Evolutionary conservation across 1,284 basidiomycete genomes (phyloP).

Genomic region (Puccinia sorghi): DNA sequence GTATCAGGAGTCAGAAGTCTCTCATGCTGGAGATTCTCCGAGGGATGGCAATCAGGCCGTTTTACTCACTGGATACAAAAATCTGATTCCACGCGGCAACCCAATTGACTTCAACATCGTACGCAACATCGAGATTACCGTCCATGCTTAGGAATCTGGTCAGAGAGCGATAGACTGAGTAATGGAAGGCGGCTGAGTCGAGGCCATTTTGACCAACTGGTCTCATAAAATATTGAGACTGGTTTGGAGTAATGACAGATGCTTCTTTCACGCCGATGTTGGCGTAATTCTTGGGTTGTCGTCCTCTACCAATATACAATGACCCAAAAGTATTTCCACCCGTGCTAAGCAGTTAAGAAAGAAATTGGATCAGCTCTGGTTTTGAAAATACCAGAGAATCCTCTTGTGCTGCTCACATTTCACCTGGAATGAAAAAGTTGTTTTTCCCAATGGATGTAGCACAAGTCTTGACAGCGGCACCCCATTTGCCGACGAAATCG

Average conservation of each 20-base stretch:
- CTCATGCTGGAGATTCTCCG: background rate
- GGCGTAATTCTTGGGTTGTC: conserved; percentile 69
- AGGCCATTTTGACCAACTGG: conserved; percentile 66
- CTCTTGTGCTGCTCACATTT: conserved; percentile 62
- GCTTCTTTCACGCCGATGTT: conserved; percentile 67
- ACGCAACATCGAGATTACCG: conserved; percentile 81
- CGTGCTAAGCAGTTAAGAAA: conserved; percentile 60
- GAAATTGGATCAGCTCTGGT: background rate
- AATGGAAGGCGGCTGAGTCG: conserved; percentile 82
- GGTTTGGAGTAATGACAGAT: conserved; percentile 65
- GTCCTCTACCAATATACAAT: conserved; percentile 81
- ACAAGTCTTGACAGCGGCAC: conserved; percentile 70
- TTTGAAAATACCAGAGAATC: background rate
- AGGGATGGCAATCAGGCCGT: background rate
- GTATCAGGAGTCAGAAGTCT: background rate
- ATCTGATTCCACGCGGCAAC: conserved; percentile 83
- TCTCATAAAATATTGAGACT: conserved; percentile 73
- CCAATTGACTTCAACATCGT: conserved; percentile 77
- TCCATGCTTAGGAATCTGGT: conserved; percentile 87
- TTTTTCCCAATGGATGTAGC: conserved; percentile 71
- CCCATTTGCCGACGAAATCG: conserved; percentile 74
- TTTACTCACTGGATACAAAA: conserved; percentile 67
- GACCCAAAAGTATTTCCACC: conserved; percentile 86
- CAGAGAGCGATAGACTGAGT: conserved; percentile 81
- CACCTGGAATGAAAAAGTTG: conserved; percentile 85